Base-by-base conservation (phyloP, 352 stramenopile genomes). In the Phytophthora litchii region DNA sequence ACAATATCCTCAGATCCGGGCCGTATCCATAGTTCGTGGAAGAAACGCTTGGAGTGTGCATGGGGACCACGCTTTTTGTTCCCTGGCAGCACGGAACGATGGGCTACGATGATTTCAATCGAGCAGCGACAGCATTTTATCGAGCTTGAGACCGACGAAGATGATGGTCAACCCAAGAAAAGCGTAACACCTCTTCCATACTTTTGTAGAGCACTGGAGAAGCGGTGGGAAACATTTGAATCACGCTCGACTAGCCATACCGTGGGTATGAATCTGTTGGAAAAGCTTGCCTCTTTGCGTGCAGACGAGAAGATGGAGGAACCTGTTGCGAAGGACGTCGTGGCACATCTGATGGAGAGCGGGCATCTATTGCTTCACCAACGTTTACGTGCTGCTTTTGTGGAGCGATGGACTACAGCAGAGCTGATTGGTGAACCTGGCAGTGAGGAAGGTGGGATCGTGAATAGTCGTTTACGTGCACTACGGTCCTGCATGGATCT, bases 401-500 rank as follows among this genome's bases (percentile, higher is more conserved):
- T 92, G 8, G 85, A 92, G 50, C 77, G 80, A 32, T 92, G 77
- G 80, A 53, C 57, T 53, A 23, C 50, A 45, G 59, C 59, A 35
- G 71, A 94, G 43, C 37, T 83, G 6, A 73, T 88, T 35, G 76
- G 73, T 12, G 46, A 76, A 3, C 52, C 82, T 27, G 77, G 83
- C 13, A 38, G 34, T 8, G 75, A 86, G 42, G 79, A 83, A 45
- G 64, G 77, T 16, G 81, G 74, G 29, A 37, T 68, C 23, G 62
- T 80, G 2, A 76, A 74, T 12, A 70, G 55, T 49, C 67, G 84
- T 56, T 60, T 91, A 60, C 56, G 72, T 9, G 72, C 76, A 5
- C 68, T 84, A 14, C 83, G 91, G 58, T 87, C 82, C 21, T 89
- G 83, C 32, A 91, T 94, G 85, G 79, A 94, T 64, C 56, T 96